These are phyloP conservation scores for Daldinia grandis DNA, from an alignment of 495 filamentous ascomycete species.

Conservation along the genomic window DNA sequence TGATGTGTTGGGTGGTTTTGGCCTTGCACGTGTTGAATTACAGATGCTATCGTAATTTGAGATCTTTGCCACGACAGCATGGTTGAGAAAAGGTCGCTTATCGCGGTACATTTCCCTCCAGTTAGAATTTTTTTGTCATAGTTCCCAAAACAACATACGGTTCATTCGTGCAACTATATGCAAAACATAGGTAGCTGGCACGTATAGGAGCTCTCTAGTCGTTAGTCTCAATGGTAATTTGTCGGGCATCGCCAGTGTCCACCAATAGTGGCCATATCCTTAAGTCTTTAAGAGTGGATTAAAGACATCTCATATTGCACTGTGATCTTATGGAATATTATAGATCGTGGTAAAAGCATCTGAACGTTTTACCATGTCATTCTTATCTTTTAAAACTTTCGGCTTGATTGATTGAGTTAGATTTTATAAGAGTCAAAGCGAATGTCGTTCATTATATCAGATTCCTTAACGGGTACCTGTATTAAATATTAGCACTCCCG, in stretches of 20 bases:
- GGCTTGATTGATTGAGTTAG: background rate
- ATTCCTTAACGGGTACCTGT: background rate
- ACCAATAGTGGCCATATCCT: background rate
- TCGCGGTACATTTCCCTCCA: constrained; percentile 14
- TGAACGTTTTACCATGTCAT: background rate
- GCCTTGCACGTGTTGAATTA: constrained; percentile 25
- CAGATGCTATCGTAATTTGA: constrained; percentile 11
- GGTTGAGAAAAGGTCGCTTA: constrained; percentile 26
- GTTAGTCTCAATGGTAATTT: background rate
- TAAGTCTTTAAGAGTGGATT: background rate
- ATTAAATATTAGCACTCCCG: constrained; percentile 33
- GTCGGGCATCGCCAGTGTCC: background rate
- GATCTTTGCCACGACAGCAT: constrained; percentile 32
- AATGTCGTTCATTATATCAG: background rate
- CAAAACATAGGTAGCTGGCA: background rate
- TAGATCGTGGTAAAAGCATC: background rate
- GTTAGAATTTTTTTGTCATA: constrained; percentile 1
- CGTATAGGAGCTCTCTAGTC: background rate
- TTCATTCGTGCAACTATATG: background rate
- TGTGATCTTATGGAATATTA: background rate
- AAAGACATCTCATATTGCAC: background rate
- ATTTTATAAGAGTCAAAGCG: background rate
- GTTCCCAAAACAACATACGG: background rate
- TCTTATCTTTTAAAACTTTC: background rate
- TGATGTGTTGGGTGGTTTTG: constrained; percentile 30